phyloP scores from a whole-genome alignment of 306 rosid genomes.

The Begonia fuchsioides region DNA sequence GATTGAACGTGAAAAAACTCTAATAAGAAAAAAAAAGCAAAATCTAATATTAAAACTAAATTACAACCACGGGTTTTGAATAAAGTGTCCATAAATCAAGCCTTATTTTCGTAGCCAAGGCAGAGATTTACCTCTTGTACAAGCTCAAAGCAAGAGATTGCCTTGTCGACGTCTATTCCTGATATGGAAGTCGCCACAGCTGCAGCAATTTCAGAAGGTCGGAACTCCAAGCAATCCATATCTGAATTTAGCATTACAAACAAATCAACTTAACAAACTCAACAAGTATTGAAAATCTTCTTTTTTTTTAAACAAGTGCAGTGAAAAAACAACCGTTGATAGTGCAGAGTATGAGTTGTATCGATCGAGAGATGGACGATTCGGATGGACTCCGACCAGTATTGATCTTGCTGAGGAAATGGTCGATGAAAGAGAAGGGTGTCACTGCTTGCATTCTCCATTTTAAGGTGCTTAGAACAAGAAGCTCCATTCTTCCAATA shows the following conservation, averaged over 20 bases:
- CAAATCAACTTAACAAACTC: neutral
- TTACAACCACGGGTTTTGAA: too few species aligned
- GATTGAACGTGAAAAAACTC: too few species aligned
- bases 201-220: slow-evolving; percentile 76
- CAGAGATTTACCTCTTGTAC: slow-evolving; percentile 45
- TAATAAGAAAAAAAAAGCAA: too few species aligned
- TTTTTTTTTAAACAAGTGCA: too few species aligned
- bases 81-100: neutral
- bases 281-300: too few species aligned
- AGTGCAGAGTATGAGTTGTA: slow-evolving; percentile 31
- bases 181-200: slow-evolving; percentile 54
- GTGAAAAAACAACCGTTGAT: slow-evolving; percentile 29
- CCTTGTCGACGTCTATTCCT: slow-evolving; percentile 25
- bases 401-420: slow-evolving; percentile 38
- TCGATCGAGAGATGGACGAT: slow-evolving; percentile 23
- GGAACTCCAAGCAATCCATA: slow-evolving; percentile 70
- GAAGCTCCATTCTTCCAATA: slow-evolving; percentile 51
- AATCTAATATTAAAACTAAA: too few species aligned
- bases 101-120: slow-evolving; percentile 1
- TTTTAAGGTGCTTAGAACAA: slow-evolving; percentile 38
- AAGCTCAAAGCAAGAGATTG: slow-evolving; percentile 29
- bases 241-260: slow-evolving; percentile 27
- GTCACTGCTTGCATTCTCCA: slow-evolving; percentile 72
- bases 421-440: slow-evolving; percentile 50
- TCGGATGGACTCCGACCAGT: slow-evolving; percentile 12